Conservation (phyloP, 768 basidiomycete species). For the Dacryopinax spathularia region DNA sequence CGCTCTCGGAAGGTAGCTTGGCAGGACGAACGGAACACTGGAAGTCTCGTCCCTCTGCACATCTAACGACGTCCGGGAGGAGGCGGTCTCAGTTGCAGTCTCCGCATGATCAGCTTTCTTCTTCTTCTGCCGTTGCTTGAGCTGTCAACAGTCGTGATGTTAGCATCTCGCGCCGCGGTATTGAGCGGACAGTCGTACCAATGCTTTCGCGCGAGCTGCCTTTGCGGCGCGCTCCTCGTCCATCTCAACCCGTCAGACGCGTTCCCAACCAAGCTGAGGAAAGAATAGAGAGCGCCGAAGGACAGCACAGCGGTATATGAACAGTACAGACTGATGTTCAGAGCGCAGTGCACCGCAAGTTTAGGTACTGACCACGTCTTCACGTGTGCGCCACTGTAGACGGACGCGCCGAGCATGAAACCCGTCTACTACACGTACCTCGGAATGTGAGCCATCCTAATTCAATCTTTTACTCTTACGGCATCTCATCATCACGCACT, state of each 20-base stretch:
- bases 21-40: slow-evolving; percentile 38
- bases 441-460: not conserved
- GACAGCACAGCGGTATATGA: not conserved
- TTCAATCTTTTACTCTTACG: not conserved
- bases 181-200: slow-evolving; percentile 36
- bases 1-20: slow-evolving; percentile 34
- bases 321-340: too few species aligned
- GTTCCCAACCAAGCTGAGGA: not conserved
- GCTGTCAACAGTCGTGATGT: slow-evolving; percentile 27
- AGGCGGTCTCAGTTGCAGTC: slow-evolving; percentile 23
- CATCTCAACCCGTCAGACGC: slow-evolving; percentile 4
- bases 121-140: slow-evolving; percentile 72
- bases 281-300: not conserved
- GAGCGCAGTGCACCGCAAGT: too few species aligned
- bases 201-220: slow-evolving; percentile 67
- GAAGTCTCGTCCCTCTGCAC: slow-evolving; percentile 9
- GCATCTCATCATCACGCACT: not conserved
- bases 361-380: not conserved
- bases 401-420: not conserved
- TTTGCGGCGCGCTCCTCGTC: slow-evolving; percentile 61
- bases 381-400: not conserved
- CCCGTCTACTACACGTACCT: too few species aligned
- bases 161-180: not conserved
- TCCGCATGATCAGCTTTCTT: slow-evolving; percentile 26
- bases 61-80: slow-evolving; percentile 32